A percentile compares a stretch with the other conserved stretches of the same genome.
These are phyloP conservation scores for Bocquillonia castaneifolia DNA, from an alignment of 441 rosid genomes.

Conservation along the genomic window DNA sequence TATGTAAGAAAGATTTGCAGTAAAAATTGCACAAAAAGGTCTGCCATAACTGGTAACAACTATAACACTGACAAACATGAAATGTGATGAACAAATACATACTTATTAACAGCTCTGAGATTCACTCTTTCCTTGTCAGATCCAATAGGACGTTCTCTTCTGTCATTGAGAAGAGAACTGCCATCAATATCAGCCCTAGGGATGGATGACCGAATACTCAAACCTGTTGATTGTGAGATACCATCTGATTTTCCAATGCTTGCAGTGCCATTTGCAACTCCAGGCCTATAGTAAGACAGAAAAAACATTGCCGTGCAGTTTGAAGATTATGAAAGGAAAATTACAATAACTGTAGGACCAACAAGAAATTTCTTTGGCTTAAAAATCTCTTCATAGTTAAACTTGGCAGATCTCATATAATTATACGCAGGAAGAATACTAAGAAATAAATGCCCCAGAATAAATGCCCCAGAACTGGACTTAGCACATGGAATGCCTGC, in stretches of 20 bases:
- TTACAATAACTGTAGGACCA: background rate
- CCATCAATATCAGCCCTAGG: conserved; percentile 63
- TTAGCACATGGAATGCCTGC: background rate
- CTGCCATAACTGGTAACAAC: background rate
- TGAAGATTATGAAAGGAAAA: conserved; percentile 11
- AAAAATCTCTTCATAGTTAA: background rate
- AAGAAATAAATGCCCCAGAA: background rate
- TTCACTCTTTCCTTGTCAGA: conserved; percentile 81
- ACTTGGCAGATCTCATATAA: background rate
- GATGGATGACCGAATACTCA: conserved; percentile 55
- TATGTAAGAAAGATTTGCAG: background rate
- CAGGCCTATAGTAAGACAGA: conserved; percentile 52
- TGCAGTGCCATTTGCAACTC: conserved; percentile 57
- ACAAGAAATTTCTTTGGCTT: no score
- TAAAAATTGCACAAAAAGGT: background rate
- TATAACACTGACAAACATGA: background rate
- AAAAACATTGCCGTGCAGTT: conserved; percentile 19
- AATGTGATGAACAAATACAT: conserved; percentile 29
- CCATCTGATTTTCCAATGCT: conserved; percentile 72
- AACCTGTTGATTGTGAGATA: conserved; percentile 51
- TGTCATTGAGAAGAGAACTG: conserved; percentile 56
- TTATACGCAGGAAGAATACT: conserved; percentile 10
- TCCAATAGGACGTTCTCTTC: conserved; percentile 68
- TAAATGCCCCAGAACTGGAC: background rate
- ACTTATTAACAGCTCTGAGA: conserved; percentile 74